A percentile compares a stretch with the other conserved stretches of the same genome.
Evolutionary conservation across 495 filamentous ascomycete species (phyloP).

Genomic region (Copromyces sp.): DNA sequence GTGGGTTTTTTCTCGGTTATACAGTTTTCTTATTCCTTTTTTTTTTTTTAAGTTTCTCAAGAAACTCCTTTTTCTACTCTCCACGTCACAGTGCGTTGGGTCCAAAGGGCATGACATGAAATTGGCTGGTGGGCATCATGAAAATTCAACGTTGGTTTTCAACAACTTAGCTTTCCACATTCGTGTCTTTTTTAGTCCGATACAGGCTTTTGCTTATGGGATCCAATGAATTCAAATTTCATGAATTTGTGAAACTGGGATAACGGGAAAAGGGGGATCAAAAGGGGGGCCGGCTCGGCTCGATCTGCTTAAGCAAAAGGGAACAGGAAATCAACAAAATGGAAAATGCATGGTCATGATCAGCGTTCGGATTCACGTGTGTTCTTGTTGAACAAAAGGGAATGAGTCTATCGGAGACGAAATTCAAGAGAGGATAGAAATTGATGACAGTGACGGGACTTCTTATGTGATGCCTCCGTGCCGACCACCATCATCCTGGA

Average conservation of each 20-base stretch:
- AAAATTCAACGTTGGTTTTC: not conserved
- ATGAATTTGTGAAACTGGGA: not conserved
- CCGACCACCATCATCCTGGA: too few species aligned
- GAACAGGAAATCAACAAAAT: not conserved
- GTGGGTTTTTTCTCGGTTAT: not conserved
- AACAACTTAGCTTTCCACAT: not conserved
- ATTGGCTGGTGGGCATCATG: not conserved
- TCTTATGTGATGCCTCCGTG: too few species aligned
- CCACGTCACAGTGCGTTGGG: not conserved
- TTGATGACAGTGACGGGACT: not conserved
- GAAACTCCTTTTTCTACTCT: not conserved
- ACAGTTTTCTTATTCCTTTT: not conserved
- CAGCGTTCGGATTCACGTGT: not conserved
- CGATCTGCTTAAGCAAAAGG: not conserved
- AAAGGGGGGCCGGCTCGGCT: not conserved
- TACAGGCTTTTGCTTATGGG: slow-evolving; percentile 4
- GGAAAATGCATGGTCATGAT: not conserved
- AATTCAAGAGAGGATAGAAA: not conserved
- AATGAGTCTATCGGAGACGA: not conserved
- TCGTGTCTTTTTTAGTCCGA: not conserved
- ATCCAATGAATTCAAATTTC: not conserved
- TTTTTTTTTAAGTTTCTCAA: not conserved
- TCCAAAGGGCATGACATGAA: not conserved
- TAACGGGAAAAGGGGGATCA: not conserved
- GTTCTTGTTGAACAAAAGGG: not conserved